Evolutionary conservation across 2,329 filamentous ascomycete species (phyloP).

Genomic region (Claviceps humidiphila): DNA sequence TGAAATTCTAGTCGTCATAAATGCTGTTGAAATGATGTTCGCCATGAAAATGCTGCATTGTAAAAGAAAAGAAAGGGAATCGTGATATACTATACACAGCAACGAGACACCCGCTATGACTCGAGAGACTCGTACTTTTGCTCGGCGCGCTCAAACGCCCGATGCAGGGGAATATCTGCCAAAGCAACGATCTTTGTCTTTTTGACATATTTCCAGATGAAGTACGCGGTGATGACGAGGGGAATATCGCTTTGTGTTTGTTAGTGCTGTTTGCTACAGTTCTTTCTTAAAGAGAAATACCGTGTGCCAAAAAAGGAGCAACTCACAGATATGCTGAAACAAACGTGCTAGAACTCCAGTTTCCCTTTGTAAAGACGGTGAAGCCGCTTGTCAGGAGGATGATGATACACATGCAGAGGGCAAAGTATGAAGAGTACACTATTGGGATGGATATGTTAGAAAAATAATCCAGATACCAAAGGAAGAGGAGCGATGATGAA

Average conservation of each 20-base stretch:
- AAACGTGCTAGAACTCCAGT: constrained; percentile 44
- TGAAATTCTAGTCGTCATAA: too few relatives aligned
- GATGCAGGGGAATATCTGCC: constrained; percentile 35
- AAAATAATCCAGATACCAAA: neutral
- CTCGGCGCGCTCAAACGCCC: constrained; percentile 36
- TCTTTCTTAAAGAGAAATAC: too few relatives aligned
- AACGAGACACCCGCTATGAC: constrained; percentile 3
- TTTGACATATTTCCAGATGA: constrained; percentile 53
- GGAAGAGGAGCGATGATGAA: neutral
- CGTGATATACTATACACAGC: neutral
- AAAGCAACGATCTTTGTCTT: constrained; percentile 42
- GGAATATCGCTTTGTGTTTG: constrained; percentile 38
- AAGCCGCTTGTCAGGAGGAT: constrained; percentile 63
- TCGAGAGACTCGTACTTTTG: constrained; percentile 7
- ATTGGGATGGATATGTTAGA: neutral
- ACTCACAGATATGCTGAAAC: constrained; percentile 50
- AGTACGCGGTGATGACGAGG: constrained; percentile 41
- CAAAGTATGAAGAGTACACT: constrained; percentile 48
- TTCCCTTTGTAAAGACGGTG: constrained; percentile 43
- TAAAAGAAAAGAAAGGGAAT: neutral
- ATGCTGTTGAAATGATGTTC: too few relatives aligned
- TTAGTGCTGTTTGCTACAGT: too few relatives aligned
- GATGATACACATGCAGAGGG: constrained; percentile 46
- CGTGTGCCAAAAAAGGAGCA: neutral
- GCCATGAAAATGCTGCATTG: too few relatives aligned